Percentiles rank a stretch among this genome's conserved stretches.
Evolutionary conservation across 805 yeast genomes (phyloP).

Genomic region (Hanseniaspora jakobsenii): DNA sequence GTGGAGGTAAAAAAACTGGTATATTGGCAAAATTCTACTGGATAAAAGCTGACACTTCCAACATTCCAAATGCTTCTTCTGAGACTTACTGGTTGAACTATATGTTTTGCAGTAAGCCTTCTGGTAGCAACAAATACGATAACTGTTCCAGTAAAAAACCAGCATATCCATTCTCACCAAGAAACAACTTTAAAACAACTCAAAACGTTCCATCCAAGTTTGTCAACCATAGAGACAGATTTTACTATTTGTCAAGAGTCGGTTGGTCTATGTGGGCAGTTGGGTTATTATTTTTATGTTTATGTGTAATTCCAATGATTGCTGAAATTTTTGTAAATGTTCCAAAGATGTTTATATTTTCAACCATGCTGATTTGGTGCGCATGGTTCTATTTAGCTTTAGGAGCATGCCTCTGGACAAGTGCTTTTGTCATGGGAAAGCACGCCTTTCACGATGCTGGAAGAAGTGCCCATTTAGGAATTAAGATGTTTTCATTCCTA

Average conservation of each 20-base stretch:
- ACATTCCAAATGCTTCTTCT: slow-evolving; percentile 33
- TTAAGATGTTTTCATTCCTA: slow-evolving; percentile 43
- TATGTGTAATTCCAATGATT: slow-evolving; percentile 34
- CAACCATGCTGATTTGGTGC: slow-evolving; percentile 21
- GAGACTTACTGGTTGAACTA: slow-evolving; percentile 74
- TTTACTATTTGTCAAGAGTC: slow-evolving; percentile 56
- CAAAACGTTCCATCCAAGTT: slow-evolving; percentile 45
- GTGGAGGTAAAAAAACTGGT: slow-evolving; percentile 45
- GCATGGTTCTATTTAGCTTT: slow-evolving; percentile 36
- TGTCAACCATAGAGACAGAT: slow-evolving; percentile 36
- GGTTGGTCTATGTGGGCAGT: slow-evolving; percentile 53
- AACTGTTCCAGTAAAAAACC: slow-evolving; percentile 48
- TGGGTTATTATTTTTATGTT: slow-evolving; percentile 42
- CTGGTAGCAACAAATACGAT: slow-evolving; percentile 30
- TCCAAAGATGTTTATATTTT: slow-evolving; percentile 17
- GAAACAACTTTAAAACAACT: slow-evolving; percentile 49
- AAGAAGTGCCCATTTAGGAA: slow-evolving; percentile 35
- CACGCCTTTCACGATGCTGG: slow-evolving; percentile 36
- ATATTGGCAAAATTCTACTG: slow-evolving; percentile 62
- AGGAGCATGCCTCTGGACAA: slow-evolving; percentile 41
- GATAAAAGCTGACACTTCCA: slow-evolving; percentile 62
- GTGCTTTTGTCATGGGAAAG: slow-evolving; percentile 44
- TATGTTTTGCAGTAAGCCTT: slow-evolving; percentile 41
- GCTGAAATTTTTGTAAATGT: slow-evolving; percentile 20
- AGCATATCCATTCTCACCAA: slow-evolving; percentile 80